Evolutionary conservation across 1,284 basidiomycete species (phyloP), one percentile per base, ranked within the genome.

Genomic region (Puccinia novopanici): DNA sequence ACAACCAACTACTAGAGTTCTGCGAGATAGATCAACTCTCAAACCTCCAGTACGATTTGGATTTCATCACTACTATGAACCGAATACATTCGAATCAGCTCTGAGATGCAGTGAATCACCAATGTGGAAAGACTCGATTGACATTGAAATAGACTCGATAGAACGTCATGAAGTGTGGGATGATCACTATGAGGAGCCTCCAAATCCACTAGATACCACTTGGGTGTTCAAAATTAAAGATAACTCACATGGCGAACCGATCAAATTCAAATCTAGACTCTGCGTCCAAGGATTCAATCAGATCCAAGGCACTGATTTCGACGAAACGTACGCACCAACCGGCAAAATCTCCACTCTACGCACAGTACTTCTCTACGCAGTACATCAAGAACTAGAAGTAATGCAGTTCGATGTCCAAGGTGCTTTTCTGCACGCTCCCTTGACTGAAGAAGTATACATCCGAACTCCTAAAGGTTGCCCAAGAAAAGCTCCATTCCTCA

Each of bases 181-280:
- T 5, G 55, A 57, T 57, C 55, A 57, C 22, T n/a, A 57, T n/a
- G 8, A 45, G 15, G 45, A 45, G 15, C 45, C 45, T 45, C 45
- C 45, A 45, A 45, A 45, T 45, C 45, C 45, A 45, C 45, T 45
- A 6, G 15, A 45, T 15, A 45, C 55, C 19, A 57, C 22, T 24
- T 57, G 55, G 55, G n/a, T 57, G 6, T 57, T 57, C 55, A 57
- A 57, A 24, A 57, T 24, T 12, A 57, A 57, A 57, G 45, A 45
- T 15, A 45, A 45, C 45, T 45, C 15, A 15, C 45, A 45, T 15
- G 15, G 45, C 8, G 45, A 45, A 45, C 45, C 45, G 8, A 45
- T 45, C 45, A 45, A 45, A 15, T 45, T 45, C 45, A 57, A 57
- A 27, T 22, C 55, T 24, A 22, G 55, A 57, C 24, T 57, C 5